phyloP scores from a whole-genome alignment of 441 rosid genomes.

The Lepidium campestre region DNA sequence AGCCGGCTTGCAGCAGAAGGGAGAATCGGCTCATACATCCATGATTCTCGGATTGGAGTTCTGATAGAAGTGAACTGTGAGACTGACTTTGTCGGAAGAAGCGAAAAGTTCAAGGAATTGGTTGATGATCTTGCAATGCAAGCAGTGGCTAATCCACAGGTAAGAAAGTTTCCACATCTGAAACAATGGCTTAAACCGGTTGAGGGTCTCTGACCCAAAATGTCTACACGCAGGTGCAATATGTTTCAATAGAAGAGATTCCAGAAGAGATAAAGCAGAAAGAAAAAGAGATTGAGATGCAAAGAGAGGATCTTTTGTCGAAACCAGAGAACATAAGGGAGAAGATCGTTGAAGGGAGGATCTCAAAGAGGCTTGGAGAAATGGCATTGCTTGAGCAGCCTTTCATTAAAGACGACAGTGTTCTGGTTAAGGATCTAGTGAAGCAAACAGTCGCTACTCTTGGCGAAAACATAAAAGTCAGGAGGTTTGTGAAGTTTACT shows the following conservation, averaged over 20 bases:
- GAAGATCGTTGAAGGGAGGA: conserved; percentile 78
- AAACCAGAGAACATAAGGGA: conserved; percentile 88
- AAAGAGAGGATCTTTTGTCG: conserved; percentile 73
- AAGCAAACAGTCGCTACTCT: conserved; percentile 79
- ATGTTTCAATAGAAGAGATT: conserved; percentile 63
- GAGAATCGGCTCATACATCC: conserved; percentile 90
- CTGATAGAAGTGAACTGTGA: conserved; percentile 90
- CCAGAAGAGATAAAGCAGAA: conserved; percentile 43
- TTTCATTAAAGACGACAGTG: conserved; percentile 58
- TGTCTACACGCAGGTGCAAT: conserved; percentile 44
- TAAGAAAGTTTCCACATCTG: conserved; percentile 12
- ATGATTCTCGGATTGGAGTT: conserved; percentile 81
- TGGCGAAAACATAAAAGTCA: conserved; percentile 48
- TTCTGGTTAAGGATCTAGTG: conserved; percentile 71
- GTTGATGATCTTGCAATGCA: conserved; percentile 94
- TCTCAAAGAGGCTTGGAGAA: conserved; percentile 79
- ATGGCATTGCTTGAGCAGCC: conserved; percentile 75
- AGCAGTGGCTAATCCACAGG: conserved; percentile 85
- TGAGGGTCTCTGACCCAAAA: conserved; percentile 2
- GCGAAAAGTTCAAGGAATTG: conserved; percentile 79
- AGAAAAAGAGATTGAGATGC: conserved; percentile 88
- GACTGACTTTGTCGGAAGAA: conserved; percentile 91
- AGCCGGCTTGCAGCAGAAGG: conserved; percentile 90
- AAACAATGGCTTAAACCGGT: neutral
- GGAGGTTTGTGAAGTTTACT: conserved; percentile 60